Percentiles rank a stretch among this genome's conserved stretches.
These are phyloP conservation scores for Zygotorulaspora sp. DNA, from an alignment of 805 yeast genomes.

Conservation along the genomic window DNA sequence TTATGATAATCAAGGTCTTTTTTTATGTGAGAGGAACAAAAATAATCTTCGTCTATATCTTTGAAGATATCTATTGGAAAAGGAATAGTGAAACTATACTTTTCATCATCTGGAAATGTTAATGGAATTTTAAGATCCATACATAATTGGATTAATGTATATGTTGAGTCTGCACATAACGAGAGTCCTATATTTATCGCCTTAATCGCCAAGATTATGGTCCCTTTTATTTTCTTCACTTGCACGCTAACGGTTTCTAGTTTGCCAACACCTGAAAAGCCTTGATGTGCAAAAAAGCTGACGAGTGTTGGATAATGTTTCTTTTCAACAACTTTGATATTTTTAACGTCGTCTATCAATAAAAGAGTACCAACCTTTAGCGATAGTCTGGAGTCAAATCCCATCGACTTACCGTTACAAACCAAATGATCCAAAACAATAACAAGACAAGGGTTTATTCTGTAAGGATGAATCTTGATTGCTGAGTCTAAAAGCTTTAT, in stretches of 20 bases:
- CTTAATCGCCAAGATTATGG: constrained; percentile 44
- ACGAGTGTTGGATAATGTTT: constrained; percentile 13
- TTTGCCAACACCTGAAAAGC: constrained; percentile 29
- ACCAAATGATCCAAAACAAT: constrained; percentile 54
- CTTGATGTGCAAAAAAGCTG: constrained; percentile 22
- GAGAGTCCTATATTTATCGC: constrained; percentile 48
- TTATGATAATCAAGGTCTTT: constrained; percentile 11
- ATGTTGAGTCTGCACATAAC: constrained; percentile 80
- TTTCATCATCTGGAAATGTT: constrained; percentile 53
- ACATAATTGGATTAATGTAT: constrained; percentile 60
- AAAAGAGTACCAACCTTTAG: constrained; percentile 48
- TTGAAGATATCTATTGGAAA: constrained; percentile 39
- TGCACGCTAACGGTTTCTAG: constrained; percentile 11
- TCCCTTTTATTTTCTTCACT: constrained; percentile 19
- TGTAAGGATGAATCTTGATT: constrained; percentile 60
- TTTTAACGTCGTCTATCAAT: constrained; percentile 58
- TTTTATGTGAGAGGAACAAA: constrained; percentile 15
- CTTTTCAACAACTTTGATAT: constrained; percentile 28
- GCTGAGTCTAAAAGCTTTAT: constrained; percentile 47
- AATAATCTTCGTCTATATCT: constrained; percentile 35
- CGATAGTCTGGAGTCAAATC: constrained; percentile 40
- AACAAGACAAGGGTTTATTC: constrained; percentile 51
- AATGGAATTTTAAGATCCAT: constrained; percentile 72
- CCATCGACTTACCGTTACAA: constrained; percentile 36
- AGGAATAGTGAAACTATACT: constrained; percentile 40